Conservation (phyloP, 1,139 yeast species). For the Debaryomyces coudertii region DNA sequence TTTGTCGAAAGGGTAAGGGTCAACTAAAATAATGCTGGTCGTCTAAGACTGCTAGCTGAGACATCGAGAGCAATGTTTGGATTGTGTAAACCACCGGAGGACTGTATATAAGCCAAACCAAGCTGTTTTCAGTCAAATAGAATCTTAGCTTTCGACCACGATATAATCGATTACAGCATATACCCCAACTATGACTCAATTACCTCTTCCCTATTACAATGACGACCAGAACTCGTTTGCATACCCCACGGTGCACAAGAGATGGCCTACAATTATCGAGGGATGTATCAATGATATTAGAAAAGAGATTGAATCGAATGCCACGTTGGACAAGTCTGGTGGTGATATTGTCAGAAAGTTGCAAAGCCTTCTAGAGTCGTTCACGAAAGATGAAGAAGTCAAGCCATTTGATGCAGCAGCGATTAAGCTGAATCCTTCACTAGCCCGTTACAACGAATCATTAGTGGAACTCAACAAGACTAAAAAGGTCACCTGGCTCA, state of each 20-base stretch:
- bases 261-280: slow-evolving; percentile 86
- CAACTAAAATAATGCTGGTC: too few species aligned
- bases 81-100: too few species aligned
- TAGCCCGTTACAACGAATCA: slow-evolving; percentile 54
- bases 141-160: background rate
- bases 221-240: slow-evolving; percentile 81
- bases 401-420: slow-evolving; percentile 47
- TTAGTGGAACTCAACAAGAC: slow-evolving; percentile 31
- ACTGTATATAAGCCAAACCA: too few species aligned
- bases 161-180: too few species aligned
- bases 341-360: slow-evolving; percentile 40
- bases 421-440: slow-evolving; percentile 42
- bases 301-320: slow-evolving; percentile 18
- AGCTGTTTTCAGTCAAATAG: too few species aligned
- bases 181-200: slow-evolving; percentile 9
- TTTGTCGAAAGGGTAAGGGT: too few species aligned
- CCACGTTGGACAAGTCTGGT: slow-evolving; percentile 33
- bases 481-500: slow-evolving; percentile 62
- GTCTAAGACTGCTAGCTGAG: too few species aligned
- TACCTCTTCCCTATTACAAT: slow-evolving; percentile 58
- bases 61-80: too few species aligned
- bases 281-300: slow-evolving; percentile 66
- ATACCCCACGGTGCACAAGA: slow-evolving; percentile 68
- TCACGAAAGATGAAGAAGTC: slow-evolving; percentile 45
- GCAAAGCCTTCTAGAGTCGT: slow-evolving; percentile 36